Base-by-base conservation (phyloP, 176 grass and related monocot genomes). In the Cocos nucifera region DNA sequence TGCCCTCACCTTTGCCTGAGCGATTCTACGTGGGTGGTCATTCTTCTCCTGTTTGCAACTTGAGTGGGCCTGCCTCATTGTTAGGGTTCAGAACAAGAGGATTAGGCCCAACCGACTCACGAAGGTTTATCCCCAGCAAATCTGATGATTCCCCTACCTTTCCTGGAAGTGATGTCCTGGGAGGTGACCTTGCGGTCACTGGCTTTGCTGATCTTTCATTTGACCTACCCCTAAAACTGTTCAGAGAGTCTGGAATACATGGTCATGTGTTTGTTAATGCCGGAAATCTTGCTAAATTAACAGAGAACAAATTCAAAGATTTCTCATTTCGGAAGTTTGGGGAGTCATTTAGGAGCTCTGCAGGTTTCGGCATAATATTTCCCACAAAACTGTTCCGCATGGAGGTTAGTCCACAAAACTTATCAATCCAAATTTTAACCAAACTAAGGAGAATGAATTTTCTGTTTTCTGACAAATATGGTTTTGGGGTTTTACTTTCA, bases 151-250 rank as follows among this genome's bases (percentile, higher is more conserved):
- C 70, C 23, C 52, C 59, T 49, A 26, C 28, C 59, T 76, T 63
- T 70, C 80, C 77, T 23, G 32, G 76, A 50, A 39, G 69, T 52
- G 79, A 85, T 85, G 68, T 58, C 3, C 16, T 35, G 20, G 87
- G 89, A 29, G 85, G 89, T 59, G 76, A 89, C 75, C 53, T 89
- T 18, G 78, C 87, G 50, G 53, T 83, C 24, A 83, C 82, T n/a
- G 81, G 84, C 14, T 89, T 95, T 63, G 93, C 82, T 79, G 89
- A 95, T 69, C 65, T 89, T 6, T 91, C 84, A 51, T 98, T 92
- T 76, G 81, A 92, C 77, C 68, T 98, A 7, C 93, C 87, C 64
- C 59, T 86, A 50, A 88, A 81, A 51, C 4, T 88, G 65, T 77
- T 98, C 62, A 88, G 64, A 78, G 87, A 91, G 14, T 78, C 81